Conservation (phyloP, 148 eudicot species). For the Amaranthus palmeri region DNA sequence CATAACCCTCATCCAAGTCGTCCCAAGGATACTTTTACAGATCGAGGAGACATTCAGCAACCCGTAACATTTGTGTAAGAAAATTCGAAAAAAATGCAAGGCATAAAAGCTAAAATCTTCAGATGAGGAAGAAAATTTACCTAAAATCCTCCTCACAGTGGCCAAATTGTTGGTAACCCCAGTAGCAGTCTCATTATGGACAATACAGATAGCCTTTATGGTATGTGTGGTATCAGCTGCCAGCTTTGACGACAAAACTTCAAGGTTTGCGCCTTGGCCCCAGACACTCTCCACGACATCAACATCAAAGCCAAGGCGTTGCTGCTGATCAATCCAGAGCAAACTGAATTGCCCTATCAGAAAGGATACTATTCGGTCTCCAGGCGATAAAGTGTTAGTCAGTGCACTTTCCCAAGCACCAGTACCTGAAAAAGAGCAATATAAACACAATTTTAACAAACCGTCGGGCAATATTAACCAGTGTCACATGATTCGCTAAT, state of each 20-base stretch:
- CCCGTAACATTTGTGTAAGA: background rate
- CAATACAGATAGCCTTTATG: constrained; percentile 94
- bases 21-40: background rate
- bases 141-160: constrained; percentile 79
- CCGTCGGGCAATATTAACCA: background rate
- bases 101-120: background rate
- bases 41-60: background rate
- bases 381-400: constrained; percentile 94
- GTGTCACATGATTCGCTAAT: too few relatives aligned
- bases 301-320: constrained; percentile 88
- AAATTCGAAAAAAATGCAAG: background rate
- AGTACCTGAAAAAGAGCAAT: constrained; percentile 50
- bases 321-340: constrained; percentile 97
- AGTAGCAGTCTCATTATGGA: constrained; percentile 98
- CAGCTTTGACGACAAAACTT: constrained; percentile 74
- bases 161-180: constrained; percentile 99
- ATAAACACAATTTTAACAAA: background rate
- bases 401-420: constrained; percentile 99
- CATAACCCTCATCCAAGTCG: background rate
- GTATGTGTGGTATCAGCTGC: constrained; percentile 74
- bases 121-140: constrained; percentile 28
- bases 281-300: constrained; percentile 96
- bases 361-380: constrained; percentile 75
- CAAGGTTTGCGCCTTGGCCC: constrained; percentile 93
- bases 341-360: constrained; percentile 96